A percentile compares a stretch with the other conserved stretches of the same genome.
These are phyloP conservation scores for Saccharomyces pastorianus DNA, from an alignment of 1,139 yeast species.

Conservation along the genomic window DNA sequence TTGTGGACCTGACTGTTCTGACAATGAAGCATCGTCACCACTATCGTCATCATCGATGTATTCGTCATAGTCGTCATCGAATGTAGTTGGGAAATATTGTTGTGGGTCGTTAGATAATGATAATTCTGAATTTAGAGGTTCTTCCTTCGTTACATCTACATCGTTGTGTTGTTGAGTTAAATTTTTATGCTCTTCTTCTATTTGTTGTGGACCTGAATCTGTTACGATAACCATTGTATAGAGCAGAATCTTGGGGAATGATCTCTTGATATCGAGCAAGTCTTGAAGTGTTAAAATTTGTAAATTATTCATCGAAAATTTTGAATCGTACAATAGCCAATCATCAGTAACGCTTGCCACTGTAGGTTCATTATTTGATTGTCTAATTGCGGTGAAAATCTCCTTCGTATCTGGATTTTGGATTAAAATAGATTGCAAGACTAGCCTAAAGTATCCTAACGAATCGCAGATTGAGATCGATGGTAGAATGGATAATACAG, in stretches of 20 bases:
- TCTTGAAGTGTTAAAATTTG: slow-evolving; percentile 33
- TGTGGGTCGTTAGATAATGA: slow-evolving; percentile 10
- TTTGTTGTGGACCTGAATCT: not conserved
- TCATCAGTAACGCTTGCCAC: slow-evolving; percentile 32
- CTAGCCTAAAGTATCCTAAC: slow-evolving; percentile 27
- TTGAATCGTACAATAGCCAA: slow-evolving; percentile 35
- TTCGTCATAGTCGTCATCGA: slow-evolving; percentile 5
- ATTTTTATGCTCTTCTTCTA: not conserved
- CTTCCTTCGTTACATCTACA: not conserved
- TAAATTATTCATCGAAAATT: slow-evolving; percentile 33
- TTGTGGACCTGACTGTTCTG: slow-evolving; percentile 12
- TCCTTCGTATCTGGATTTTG: slow-evolving; percentile 21
- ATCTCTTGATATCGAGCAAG: slow-evolving; percentile 26
- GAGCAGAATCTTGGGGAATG: slow-evolving; percentile 31
- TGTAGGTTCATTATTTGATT: slow-evolving; percentile 26
- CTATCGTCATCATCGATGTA: slow-evolving; percentile 7
- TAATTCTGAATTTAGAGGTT: slow-evolving; percentile 4
- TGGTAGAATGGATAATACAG: slow-evolving; percentile 25
- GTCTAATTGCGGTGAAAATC: slow-evolving; percentile 29
- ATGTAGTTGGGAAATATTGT: slow-evolving; percentile 6
- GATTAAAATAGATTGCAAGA: slow-evolving; percentile 27
- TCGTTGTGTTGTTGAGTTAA: not conserved
- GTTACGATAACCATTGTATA: slow-evolving; percentile 29
- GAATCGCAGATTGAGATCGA: slow-evolving; percentile 27
- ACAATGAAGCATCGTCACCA: slow-evolving; percentile 12